phyloP scores from a whole-genome alignment of 495 filamentous ascomycete species.

The Aspergillus mulundensis region DNA sequence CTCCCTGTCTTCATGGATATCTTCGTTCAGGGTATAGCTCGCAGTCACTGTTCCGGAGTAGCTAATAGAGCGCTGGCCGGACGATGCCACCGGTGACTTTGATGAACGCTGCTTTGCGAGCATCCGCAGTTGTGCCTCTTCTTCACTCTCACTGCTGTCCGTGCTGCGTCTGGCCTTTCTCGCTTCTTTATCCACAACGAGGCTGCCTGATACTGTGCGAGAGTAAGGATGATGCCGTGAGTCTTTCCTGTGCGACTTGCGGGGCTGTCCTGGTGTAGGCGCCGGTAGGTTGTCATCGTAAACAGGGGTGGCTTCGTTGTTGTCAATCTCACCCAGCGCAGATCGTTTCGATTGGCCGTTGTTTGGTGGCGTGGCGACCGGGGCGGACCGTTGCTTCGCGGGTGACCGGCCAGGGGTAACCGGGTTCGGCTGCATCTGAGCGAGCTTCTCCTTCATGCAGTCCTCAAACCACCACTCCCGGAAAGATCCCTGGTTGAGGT shows the following conservation, averaged over 20 bases:
- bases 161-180: constrained; percentile 29
- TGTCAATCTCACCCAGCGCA: constrained; percentile 84
- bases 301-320: constrained; percentile 60
- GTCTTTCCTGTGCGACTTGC: constrained; percentile 72
- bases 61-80: constrained; percentile 46
- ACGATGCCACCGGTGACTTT: constrained; percentile 43
- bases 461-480: constrained; percentile 98
- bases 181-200: constrained; percentile 32
- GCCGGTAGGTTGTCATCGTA: constrained; percentile 84
- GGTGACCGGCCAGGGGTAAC: constrained; percentile 73
- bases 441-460: constrained; percentile 63
- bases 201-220: constrained; percentile 39
- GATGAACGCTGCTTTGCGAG: constrained; percentile 58
- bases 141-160: constrained; percentile 65
- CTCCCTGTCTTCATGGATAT: constrained; percentile 42
- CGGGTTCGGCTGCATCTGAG: constrained; percentile 53
- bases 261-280: constrained; percentile 91
- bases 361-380: constrained; percentile 78
- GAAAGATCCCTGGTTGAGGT: constrained; percentile 94
- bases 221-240: constrained; percentile 53
- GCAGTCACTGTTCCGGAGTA: constrained; percentile 46
- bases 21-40: constrained; percentile 41
- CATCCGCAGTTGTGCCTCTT: constrained; percentile 71
- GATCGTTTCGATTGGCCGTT: constrained; percentile 67
- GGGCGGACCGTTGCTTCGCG: constrained; percentile 45